Conservation (phyloP, 164 flowering plant genomes). For the Chloranthus sessilifolius region DNA sequence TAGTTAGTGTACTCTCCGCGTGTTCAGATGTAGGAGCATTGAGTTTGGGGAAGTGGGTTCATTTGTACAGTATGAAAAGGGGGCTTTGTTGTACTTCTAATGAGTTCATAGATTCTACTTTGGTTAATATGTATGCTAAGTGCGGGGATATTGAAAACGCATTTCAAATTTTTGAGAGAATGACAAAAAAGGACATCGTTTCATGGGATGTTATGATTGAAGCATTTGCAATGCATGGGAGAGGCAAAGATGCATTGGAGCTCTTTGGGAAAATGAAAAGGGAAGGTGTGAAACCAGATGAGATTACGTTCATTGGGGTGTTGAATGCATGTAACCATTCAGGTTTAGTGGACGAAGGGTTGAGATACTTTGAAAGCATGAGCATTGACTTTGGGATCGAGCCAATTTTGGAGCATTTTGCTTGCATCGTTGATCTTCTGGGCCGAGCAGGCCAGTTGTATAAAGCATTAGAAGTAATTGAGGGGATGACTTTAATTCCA, state of each 20-base stretch:
- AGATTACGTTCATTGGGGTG: conserved; percentile 30
- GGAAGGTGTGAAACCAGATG: conserved; percentile 26
- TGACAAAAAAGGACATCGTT: conserved; percentile 37
- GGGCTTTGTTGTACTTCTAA: conserved; percentile 20
- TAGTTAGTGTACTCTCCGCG: conserved; percentile 43
- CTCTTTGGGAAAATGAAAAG: conserved; percentile 26
- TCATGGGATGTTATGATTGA: conserved; percentile 33
- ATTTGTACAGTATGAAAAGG: conserved; percentile 26
- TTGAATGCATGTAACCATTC: conserved; percentile 40
- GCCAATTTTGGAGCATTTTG: conserved; percentile 35
- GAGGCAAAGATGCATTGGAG: conserved; percentile 20
- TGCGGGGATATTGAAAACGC: conserved; percentile 40
- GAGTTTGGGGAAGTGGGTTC: conserved; percentile 41
- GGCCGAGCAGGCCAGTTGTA: conserved; percentile 33
- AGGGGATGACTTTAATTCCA: conserved; percentile 32
- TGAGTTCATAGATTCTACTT: conserved; percentile 33
- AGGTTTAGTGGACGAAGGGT: conserved; percentile 36
- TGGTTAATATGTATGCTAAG: conserved; percentile 48
- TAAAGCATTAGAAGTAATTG: conserved; percentile 25
- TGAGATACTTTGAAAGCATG: conserved; percentile 24
- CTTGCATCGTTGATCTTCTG: conserved; percentile 42
- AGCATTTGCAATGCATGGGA: conserved; percentile 37
- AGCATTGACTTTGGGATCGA: conserved; percentile 14
- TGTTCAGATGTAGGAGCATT: conserved; percentile 49
- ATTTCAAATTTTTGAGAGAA: conserved; percentile 29